Percentiles rank a stretch among this genome's conserved stretches.
Conservation (phyloP, 2,329 filamentous ascomycete genomes). For the Trichoderma oligosporum region DNA sequence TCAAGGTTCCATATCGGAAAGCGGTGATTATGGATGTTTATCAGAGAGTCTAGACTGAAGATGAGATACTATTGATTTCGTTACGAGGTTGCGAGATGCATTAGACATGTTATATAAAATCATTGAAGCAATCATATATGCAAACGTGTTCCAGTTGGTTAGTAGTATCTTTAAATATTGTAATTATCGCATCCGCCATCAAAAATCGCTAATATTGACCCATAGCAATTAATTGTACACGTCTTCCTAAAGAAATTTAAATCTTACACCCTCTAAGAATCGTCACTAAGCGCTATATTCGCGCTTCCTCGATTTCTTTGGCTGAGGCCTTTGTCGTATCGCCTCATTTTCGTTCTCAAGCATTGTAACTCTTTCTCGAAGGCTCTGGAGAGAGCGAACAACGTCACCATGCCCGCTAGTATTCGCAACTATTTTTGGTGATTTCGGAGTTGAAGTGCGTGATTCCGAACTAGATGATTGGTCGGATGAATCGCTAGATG, state of each 20-base stretch:
- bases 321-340: background rate
- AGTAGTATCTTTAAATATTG: too few relatives aligned
- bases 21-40: too few relatives aligned
- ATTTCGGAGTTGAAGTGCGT: background rate
- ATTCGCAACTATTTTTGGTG: background rate
- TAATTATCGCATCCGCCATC: too few relatives aligned
- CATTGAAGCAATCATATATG: too few relatives aligned
- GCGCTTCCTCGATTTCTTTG: conserved; percentile 4
- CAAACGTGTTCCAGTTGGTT: too few relatives aligned
- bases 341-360: conserved; percentile 11
- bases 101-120: too few relatives aligned
- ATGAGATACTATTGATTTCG: too few relatives aligned
- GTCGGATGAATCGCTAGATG: background rate
- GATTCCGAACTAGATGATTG: background rate
- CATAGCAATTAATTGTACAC: too few relatives aligned
- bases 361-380: background rate
- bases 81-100: too few relatives aligned
- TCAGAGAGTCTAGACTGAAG: too few relatives aligned
- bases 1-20: background rate
- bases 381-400: conserved; percentile 8
- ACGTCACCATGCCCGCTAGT: background rate
- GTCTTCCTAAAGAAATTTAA: background rate
- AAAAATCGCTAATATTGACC: too few relatives aligned
- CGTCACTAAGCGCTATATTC: background rate
- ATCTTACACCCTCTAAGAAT: background rate